Evolutionary conservation across 371 early-diverging fungal species (phyloP).

Genomic region (Vairimorpha apis): DNA sequence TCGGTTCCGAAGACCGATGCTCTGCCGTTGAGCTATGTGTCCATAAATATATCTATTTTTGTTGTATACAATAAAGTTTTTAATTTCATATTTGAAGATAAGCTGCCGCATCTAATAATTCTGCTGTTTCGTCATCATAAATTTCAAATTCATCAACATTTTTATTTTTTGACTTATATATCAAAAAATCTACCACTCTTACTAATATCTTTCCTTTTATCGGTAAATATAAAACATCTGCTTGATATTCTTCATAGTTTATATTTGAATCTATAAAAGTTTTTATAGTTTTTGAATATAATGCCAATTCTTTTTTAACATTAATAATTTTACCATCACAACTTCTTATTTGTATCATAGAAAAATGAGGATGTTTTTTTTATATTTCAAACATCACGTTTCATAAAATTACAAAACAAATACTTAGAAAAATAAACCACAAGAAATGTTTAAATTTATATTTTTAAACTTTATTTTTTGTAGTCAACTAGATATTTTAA

Average conservation of each 20-base stretch:
- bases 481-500: not conserved
- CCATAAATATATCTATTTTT: not conserved
- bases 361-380: too few relatives aligned
- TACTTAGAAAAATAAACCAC: too few relatives aligned
- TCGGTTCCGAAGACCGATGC: conserved; percentile 47
- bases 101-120: conserved; percentile 60
- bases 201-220: conserved; percentile 40
- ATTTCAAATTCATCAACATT: conserved; percentile 56
- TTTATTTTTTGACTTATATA: conserved; percentile 38
- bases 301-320: conserved; percentile 41
- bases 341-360: too few relatives aligned
- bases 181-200: conserved; percentile 59
- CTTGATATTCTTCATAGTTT: conserved; percentile 39
- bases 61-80: not conserved
- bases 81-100: conserved; percentile 58
- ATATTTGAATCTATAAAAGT: conserved; percentile 27
- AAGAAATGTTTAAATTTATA: too few relatives aligned
- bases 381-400: too few relatives aligned
- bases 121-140: conserved; percentile 55
- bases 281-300: conserved; percentile 28
- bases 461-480: too few relatives aligned
- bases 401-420: too few relatives aligned
- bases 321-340: conserved; percentile 38
- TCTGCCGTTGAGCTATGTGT: conserved; percentile 43
- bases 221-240: conserved; percentile 43